phyloP scores from a whole-genome alignment of 352 stramenopile species.

The Phytophthora parvispora region DNA sequence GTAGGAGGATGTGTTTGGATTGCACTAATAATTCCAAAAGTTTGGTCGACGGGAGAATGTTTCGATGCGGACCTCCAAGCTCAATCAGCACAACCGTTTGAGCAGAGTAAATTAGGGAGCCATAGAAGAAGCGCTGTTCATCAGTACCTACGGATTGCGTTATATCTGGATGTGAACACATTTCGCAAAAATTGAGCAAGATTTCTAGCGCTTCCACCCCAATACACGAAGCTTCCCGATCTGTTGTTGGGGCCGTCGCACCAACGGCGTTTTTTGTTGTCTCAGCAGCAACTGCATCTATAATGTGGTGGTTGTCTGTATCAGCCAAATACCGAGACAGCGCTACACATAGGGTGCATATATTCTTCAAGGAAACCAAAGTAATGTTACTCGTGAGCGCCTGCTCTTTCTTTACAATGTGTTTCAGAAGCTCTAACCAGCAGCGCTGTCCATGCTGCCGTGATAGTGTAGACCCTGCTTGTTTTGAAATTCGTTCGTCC shows the following conservation, averaged over 20 bases:
- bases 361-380: conserved; percentile 63
- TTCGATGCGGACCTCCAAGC: conserved; percentile 54
- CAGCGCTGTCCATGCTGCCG: conserved; percentile 52
- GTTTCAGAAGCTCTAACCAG: conserved; percentile 72
- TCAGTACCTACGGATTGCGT: conserved; percentile 55
- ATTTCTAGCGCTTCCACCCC: conserved; percentile 63
- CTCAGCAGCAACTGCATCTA: not conserved
- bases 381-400: conserved; percentile 55
- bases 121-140: conserved; percentile 81
- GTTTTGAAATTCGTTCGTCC: conserved; percentile 40
- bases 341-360: conserved; percentile 60
- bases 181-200: conserved; percentile 53
- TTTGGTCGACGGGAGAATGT: conserved; percentile 15
- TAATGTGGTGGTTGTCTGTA: conserved; percentile 55
- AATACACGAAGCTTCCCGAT: conserved; percentile 43
- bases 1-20: conserved; percentile 67
- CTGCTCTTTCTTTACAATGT: conserved; percentile 58
- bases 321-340: conserved; percentile 67
- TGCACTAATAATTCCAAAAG: conserved; percentile 56
- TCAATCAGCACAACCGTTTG: conserved; percentile 71
- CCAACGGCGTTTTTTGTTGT: not conserved
- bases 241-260: not conserved
- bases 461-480: not conserved
- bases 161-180: conserved; percentile 46
- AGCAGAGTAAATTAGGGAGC: conserved; percentile 68